Conservation (phyloP, 768 basidiomycete species). For the Pisolithus marmoratus region DNA sequence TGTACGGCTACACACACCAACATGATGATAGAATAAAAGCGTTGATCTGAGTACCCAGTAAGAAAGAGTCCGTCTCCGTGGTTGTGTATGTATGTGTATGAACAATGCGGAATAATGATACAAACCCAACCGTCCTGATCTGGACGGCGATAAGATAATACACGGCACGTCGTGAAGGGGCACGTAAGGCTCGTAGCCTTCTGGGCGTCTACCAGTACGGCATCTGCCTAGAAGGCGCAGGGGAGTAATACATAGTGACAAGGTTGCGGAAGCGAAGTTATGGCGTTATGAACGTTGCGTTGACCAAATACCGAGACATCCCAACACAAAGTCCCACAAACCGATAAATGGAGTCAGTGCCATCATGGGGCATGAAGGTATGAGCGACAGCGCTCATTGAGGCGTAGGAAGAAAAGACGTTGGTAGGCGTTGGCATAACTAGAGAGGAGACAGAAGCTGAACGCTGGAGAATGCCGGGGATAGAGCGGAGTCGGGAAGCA, state of each 20-base stretch:
- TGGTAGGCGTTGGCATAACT: slow-evolving; percentile 10
- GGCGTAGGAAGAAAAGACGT: not conserved
- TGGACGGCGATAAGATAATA: slow-evolving; percentile 23
- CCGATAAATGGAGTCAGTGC: no score
- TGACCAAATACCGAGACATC: no score
- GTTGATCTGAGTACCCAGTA: slow-evolving; percentile 7
- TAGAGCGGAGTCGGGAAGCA: not conserved
- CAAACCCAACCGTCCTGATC: slow-evolving; percentile 18
- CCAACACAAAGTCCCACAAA: no score
- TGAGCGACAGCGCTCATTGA: slow-evolving; percentile 1
- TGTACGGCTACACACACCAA: slow-evolving; percentile 30
- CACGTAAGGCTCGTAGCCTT: slow-evolving; percentile 22
- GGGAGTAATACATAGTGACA: slow-evolving; percentile 1
- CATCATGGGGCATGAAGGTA: slow-evolving; percentile 13
- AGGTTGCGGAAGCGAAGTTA: slow-evolving; percentile 2
- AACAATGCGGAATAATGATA: slow-evolving; percentile 32
- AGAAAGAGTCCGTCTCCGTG: slow-evolving; percentile 11
- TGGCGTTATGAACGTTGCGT: not conserved
- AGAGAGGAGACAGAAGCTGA: slow-evolving; percentile 15
- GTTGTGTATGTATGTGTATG: slow-evolving; percentile 7
- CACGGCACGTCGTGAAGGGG: slow-evolving; percentile 19
- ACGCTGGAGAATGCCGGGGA: slow-evolving; percentile 6
- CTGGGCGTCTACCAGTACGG: slow-evolving; percentile 5
- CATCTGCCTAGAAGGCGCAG: slow-evolving; percentile 3
- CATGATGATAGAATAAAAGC: slow-evolving; percentile 19